These are phyloP conservation scores for Talaromyces trachyspermus DNA, from an alignment of 495 filamentous ascomycete species.

Conservation along the genomic window DNA sequence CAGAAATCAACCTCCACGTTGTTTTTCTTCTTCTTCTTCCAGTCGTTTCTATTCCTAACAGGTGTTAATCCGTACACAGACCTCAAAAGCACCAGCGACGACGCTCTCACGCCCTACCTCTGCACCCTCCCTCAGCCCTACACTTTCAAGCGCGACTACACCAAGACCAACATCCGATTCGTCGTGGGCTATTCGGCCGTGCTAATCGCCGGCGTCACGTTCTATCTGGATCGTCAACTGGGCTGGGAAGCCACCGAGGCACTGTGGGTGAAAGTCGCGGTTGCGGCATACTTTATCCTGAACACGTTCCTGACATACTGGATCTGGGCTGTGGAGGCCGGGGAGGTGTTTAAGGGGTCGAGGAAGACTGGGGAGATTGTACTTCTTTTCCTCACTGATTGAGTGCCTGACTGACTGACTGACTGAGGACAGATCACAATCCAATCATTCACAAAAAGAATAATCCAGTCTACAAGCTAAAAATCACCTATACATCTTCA, in stretches of 20 bases:
- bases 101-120: slow-evolving; percentile 88
- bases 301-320: slow-evolving; percentile 77
- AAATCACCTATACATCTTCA: slow-evolving; percentile 48
- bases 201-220: slow-evolving; percentile 67
- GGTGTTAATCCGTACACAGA: slow-evolving; percentile 43
- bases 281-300: slow-evolving; percentile 68
- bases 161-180: slow-evolving; percentile 73
- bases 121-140: slow-evolving; percentile 55
- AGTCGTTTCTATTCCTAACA: neutral
- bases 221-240: slow-evolving; percentile 83
- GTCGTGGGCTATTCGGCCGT: slow-evolving; percentile 78
- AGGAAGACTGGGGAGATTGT: slow-evolving; percentile 49
- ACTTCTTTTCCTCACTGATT: slow-evolving; percentile 9
- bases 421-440: slow-evolving; percentile 51
- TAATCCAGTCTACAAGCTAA: slow-evolving; percentile 68
- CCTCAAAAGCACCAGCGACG: slow-evolving; percentile 93
- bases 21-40: neutral
- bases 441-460: slow-evolving; percentile 65
- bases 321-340: slow-evolving; percentile 79
- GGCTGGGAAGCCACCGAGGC: slow-evolving; percentile 79
- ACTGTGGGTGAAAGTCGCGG: slow-evolving; percentile 63
- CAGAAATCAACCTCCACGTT: slow-evolving; percentile 13
- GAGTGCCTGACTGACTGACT: neutral
- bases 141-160: slow-evolving; percentile 73
- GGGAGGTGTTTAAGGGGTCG: slow-evolving; percentile 69